phyloP scores from a whole-genome alignment of 1,284 basidiomycete genomes.

The Ustilago tritici region DNA sequence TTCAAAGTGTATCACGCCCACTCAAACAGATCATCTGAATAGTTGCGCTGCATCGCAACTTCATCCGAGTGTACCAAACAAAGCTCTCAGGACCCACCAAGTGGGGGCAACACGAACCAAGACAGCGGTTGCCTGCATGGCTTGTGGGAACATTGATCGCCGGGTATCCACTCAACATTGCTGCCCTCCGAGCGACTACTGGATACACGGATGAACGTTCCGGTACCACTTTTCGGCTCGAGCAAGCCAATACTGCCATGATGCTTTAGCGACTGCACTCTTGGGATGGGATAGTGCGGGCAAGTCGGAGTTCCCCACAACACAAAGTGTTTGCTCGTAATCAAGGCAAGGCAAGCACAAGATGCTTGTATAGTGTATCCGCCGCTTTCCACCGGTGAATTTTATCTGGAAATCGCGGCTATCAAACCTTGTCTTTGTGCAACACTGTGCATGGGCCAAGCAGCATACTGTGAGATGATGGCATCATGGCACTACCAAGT shows the following conservation, averaged over 20 bases:
- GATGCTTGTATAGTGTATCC: not conserved
- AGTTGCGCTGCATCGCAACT: not conserved
- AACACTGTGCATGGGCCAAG: constrained; percentile 11
- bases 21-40: not conserved
- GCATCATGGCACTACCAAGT: constrained; percentile 9
- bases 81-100: not conserved
- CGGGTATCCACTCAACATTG: not conserved
- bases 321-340: constrained; percentile 21
- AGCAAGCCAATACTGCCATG: not conserved
- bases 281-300: not conserved
- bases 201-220: not conserved
- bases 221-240: not conserved
- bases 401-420: constrained; percentile 13
- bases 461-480: not conserved
- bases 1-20: not conserved
- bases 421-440: not conserved
- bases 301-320: constrained; percentile 1
- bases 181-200: not conserved
- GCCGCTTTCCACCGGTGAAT: constrained; percentile 3
- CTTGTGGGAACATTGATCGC: not conserved
- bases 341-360: not conserved
- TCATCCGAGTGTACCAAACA: not conserved
- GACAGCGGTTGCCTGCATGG: not conserved
- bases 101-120: not conserved
- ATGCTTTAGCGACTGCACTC: no score